phyloP scores from a whole-genome alignment of 805 yeast species.

The Huiozyma sinensis region DNA sequence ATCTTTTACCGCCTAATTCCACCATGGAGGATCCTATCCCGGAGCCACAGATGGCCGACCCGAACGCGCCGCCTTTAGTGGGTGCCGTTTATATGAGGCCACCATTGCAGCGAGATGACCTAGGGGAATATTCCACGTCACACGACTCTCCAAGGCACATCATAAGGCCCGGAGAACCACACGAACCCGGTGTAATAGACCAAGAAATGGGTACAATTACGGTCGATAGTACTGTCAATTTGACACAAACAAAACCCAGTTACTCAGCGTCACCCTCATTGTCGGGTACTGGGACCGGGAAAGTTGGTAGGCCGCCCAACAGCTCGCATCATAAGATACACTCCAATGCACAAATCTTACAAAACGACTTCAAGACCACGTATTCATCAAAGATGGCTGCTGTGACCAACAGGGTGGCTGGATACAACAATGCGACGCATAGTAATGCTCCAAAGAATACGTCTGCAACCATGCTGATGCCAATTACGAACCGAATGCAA shows the following conservation, averaged over 20 bases:
- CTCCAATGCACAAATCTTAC: not conserved
- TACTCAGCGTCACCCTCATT: not conserved
- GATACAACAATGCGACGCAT: too few relatives aligned
- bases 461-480: too few relatives aligned
- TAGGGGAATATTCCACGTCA: conserved; percentile 60
- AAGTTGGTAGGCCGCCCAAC: not conserved
- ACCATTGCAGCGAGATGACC: conserved; percentile 67
- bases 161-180: conserved; percentile 34
- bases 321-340: not conserved
- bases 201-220: conserved; percentile 23
- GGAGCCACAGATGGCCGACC: conserved; percentile 68
- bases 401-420: too few relatives aligned
- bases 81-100: conserved; percentile 84
- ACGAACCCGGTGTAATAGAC: conserved; percentile 27
- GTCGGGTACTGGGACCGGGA: not conserved
- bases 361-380: too few relatives aligned
- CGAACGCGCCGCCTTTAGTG: conserved; percentile 86
- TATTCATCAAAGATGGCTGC: too few relatives aligned
- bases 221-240: not conserved
- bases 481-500: too few relatives aligned
- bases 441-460: too few relatives aligned
- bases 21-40: conserved; percentile 66
- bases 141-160: conserved; percentile 35
- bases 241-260: conserved; percentile 1
- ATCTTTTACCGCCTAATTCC: conserved; percentile 66